Percentiles rank a stretch among this genome's conserved stretches.
phyloP scores from a whole-genome alignment of 1,284 basidiomycete genomes.

The Trichosporon sp. region DNA sequence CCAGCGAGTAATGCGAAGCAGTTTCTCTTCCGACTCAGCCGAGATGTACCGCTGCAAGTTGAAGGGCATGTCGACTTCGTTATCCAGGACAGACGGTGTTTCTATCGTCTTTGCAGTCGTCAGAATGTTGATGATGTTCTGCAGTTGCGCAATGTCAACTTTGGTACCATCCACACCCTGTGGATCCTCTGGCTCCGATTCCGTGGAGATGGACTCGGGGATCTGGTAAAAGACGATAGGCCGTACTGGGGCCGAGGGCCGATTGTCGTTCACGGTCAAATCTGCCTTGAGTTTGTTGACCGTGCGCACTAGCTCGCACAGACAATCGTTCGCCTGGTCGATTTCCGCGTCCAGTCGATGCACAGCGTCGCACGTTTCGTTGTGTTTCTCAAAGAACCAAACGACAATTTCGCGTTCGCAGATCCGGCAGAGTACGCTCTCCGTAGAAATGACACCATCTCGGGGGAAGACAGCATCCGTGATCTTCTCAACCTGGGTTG shows the following conservation, averaged over 20 bases:
- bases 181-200: constrained; percentile 21
- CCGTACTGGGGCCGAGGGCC: constrained; percentile 74
- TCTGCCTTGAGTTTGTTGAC: constrained; percentile 67
- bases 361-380: constrained; percentile 96
- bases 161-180: constrained; percentile 74
- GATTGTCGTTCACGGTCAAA: constrained; percentile 48
- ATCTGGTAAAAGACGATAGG: constrained; percentile 63
- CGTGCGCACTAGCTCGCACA: constrained; percentile 76
- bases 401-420: constrained; percentile 95
- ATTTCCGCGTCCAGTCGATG: constrained; percentile 97
- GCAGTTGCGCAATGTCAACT: constrained; percentile 68
- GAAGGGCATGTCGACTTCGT: constrained; percentile 82
- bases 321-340: constrained; percentile 84
- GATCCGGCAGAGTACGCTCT: constrained; percentile 93
- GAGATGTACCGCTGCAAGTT: constrained; percentile 87
- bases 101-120: constrained; percentile 75
- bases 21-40: constrained; percentile 74
- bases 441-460: constrained; percentile 68
- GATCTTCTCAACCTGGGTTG: constrained; percentile 39
- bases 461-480: constrained; percentile 59
- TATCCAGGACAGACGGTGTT: constrained; percentile 83
- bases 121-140: constrained; percentile 79
- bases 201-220: constrained; percentile 31
- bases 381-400: constrained; percentile 99
- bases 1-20: constrained; percentile 77